These are phyloP conservation scores for Pichia paraexigua DNA, from an alignment of 805 yeast species.

Conservation along the genomic window DNA sequence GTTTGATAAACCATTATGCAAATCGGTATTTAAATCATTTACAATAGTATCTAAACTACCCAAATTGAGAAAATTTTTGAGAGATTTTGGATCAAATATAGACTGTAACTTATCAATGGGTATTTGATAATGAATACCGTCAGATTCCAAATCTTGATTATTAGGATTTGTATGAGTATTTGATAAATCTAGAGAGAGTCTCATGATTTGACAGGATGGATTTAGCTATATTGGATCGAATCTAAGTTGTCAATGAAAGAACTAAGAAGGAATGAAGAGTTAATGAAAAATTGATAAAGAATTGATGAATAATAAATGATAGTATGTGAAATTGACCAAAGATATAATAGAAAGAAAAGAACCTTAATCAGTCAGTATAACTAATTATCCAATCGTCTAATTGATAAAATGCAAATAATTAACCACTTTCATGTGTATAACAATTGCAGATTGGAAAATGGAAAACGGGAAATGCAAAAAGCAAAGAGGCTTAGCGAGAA, in stretches of 20 bases:
- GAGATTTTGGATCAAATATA: slow-evolving; percentile 58
- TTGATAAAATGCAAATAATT: not conserved
- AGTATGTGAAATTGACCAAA: too few species aligned
- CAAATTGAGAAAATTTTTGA: slow-evolving; percentile 32
- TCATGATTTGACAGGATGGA: not conserved
- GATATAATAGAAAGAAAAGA: not conserved
- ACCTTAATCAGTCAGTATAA: too few species aligned
- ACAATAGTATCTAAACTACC: slow-evolving; percentile 38
- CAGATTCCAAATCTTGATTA: slow-evolving; percentile 10
- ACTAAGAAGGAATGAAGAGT: too few species aligned
- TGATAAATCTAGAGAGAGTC: not conserved
- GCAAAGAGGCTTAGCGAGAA: not conserved
- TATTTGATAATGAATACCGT: slow-evolving; percentile 15
- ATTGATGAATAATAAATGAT: too few species aligned
- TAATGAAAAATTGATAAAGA: too few species aligned
- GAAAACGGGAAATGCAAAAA: not conserved
- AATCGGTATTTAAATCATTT: slow-evolving; percentile 30
- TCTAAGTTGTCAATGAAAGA: too few species aligned
- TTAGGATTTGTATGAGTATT: not conserved
- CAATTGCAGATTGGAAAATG: too few species aligned
- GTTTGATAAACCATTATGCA: slow-evolving; percentile 34
- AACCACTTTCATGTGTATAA: not conserved
- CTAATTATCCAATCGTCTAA: too few species aligned
- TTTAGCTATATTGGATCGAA: too few species aligned
- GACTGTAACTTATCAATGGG: slow-evolving; percentile 33